Conservation (phyloP, 495 filamentous ascomycete genomes). For the Collariella sp. region DNA sequence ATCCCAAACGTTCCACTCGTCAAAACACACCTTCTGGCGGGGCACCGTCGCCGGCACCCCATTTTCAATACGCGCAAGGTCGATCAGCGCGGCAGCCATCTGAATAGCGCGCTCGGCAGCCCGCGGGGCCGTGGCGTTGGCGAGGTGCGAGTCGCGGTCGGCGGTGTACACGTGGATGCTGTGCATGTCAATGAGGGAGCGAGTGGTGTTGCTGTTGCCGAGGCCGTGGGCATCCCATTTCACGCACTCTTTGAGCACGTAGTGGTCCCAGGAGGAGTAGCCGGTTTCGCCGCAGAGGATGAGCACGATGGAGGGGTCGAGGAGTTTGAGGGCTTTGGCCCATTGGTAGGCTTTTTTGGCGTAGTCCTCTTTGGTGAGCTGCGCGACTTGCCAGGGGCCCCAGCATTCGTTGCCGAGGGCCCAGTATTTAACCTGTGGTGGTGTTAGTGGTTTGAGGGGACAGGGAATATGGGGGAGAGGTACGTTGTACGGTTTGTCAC, state of each 20-base stretch:
- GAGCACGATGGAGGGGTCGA: slow-evolving; percentile 57
- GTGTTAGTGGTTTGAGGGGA: neutral
- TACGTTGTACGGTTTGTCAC: slow-evolving; percentile 62
- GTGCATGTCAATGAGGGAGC: slow-evolving; percentile 55
- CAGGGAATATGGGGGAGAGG: neutral
- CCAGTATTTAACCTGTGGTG: slow-evolving; percentile 37
- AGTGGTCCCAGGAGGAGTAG: slow-evolving; percentile 58
- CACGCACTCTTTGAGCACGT: slow-evolving; percentile 62
- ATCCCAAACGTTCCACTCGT: slow-evolving; percentile 86
- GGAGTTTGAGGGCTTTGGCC: slow-evolving; percentile 70
- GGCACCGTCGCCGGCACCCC: slow-evolving; percentile 47
- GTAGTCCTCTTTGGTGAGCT: slow-evolving; percentile 67
- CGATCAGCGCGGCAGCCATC: slow-evolving; percentile 57
- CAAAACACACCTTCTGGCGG: slow-evolving; percentile 65
- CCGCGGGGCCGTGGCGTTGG: slow-evolving; percentile 56
- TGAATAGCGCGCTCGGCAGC: slow-evolving; percentile 67
- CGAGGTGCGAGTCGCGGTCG: slow-evolving; percentile 33
- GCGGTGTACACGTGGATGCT: slow-evolving; percentile 62
- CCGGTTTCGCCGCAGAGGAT: slow-evolving; percentile 68
- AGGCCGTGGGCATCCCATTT: slow-evolving; percentile 23
- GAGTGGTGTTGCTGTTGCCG: neutral
- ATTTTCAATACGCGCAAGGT: slow-evolving; percentile 66
- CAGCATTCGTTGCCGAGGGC: slow-evolving; percentile 64
- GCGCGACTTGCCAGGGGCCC: slow-evolving; percentile 74
- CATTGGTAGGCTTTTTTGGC: slow-evolving; percentile 69